A percentile compares a stretch with the other conserved stretches of the same genome.
Evolutionary conservation across 1,284 basidiomycete genomes (phyloP).

Genomic region (Termitomyces sp.): DNA sequence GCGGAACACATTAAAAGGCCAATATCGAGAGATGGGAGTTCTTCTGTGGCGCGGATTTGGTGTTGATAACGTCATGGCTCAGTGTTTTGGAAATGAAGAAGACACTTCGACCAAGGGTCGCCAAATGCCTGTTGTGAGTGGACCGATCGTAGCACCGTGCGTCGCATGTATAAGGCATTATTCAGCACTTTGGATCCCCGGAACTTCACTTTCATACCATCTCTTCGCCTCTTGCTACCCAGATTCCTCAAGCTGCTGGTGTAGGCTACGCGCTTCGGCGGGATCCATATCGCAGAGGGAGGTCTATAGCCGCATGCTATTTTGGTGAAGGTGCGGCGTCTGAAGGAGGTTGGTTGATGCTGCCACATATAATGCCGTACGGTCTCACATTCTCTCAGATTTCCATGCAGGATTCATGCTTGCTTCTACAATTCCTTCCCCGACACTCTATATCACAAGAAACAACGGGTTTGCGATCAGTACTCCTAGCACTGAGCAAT

Average conservation of each 20-base stretch:
- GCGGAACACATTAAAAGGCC: conserved; percentile 39
- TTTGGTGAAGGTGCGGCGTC: conserved; percentile 86
- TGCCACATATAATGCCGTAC: not conserved
- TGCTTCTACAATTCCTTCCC: conserved; percentile 70
- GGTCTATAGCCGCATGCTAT: conserved; percentile 83
- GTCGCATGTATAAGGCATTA: not conserved
- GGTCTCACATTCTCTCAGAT: conserved; percentile 31
- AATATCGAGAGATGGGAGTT: conserved; percentile 89
- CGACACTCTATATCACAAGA: conserved; percentile 71
- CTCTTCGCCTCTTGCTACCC: conserved; percentile 90
- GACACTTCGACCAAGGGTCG: conserved; percentile 83
- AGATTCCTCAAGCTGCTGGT: conserved; percentile 94
- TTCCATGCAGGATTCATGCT: conserved; percentile 77
- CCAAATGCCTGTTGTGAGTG: conserved; percentile 80
- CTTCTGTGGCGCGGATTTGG: conserved; percentile 84
- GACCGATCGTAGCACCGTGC: not conserved
- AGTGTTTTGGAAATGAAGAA: conserved; percentile 83
- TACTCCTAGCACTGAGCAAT: conserved; percentile 88
- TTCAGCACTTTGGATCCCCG: conserved; percentile 81
- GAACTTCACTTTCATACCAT: conserved; percentile 90
- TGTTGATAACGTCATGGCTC: conserved; percentile 73
- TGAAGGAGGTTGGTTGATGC: conserved; percentile 44
- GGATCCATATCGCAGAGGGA: conserved; percentile 65
- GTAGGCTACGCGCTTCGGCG: conserved; percentile 87
- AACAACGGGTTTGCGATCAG: conserved; percentile 95